A percentile compares a stretch with the other conserved stretches of the same genome.
Evolutionary conservation across 192 early-diverging fungal genomes (phyloP).

Genomic region (Coemansia sp.): DNA sequence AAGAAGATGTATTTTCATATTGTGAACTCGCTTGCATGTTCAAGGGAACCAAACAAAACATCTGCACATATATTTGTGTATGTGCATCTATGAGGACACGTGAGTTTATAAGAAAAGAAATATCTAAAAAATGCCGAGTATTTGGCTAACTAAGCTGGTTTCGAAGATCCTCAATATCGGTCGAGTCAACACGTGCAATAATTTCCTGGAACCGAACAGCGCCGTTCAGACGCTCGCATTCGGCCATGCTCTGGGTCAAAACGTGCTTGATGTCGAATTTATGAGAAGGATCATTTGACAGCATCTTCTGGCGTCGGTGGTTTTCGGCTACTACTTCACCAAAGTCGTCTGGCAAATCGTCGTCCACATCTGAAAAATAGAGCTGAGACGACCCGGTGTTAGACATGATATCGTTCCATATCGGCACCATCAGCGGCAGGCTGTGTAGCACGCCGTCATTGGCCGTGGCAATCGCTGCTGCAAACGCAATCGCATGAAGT

Average conservation of each 20-base stretch:
- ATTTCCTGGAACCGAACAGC: slow-evolving; percentile 27
- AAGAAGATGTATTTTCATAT: too few relatives aligned
- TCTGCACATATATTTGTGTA: too few relatives aligned
- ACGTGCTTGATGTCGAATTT: slow-evolving; percentile 25
- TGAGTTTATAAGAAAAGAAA: too few relatives aligned
- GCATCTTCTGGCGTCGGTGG: slow-evolving; percentile 22
- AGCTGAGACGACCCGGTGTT: slow-evolving; percentile 37
- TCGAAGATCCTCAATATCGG: slow-evolving; percentile 29
- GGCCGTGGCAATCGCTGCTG: slow-evolving; percentile 30
- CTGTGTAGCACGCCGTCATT: slow-evolving; percentile 32
- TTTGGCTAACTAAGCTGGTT: slow-evolving; percentile 24
- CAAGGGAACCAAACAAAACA: too few relatives aligned
- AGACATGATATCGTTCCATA: slow-evolving; percentile 49
- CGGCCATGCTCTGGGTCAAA: slow-evolving; percentile 27
- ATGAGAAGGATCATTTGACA: slow-evolving; percentile 36
- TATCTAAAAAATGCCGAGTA: neutral
- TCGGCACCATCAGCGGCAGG: slow-evolving; percentile 40
- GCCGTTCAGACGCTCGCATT: slow-evolving; percentile 46
- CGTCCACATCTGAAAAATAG: slow-evolving; percentile 25
- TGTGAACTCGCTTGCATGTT: too few relatives aligned
- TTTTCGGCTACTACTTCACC: slow-evolving; percentile 32
- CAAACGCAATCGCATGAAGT: slow-evolving; percentile 29
- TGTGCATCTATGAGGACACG: too few relatives aligned
- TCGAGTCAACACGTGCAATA: slow-evolving; percentile 22
- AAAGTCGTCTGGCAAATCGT: slow-evolving; percentile 10